Evolutionary conservation across 169 alveolate genomes (phyloP).

Genomic region (Eimeria sp.): DNA sequence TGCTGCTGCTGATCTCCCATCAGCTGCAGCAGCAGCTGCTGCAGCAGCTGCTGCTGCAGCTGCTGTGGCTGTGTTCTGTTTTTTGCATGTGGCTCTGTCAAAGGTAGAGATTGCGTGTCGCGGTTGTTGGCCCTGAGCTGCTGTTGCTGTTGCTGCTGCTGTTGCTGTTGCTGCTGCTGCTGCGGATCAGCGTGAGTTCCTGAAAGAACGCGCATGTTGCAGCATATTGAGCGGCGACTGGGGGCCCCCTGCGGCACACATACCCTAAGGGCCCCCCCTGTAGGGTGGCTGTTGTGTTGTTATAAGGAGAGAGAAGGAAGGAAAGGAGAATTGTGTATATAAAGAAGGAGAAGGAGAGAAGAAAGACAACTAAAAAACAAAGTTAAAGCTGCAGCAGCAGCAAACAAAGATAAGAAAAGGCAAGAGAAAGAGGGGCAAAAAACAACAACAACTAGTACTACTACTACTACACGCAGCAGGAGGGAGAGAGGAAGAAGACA

Average conservation of each 20-base stretch:
- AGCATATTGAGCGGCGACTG: constrained; percentile 16
- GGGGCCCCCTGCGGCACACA: constrained; percentile 13
- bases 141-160: constrained; percentile 69
- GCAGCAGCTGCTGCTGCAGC: constrained; percentile 73
- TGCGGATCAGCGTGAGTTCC: constrained; percentile 58
- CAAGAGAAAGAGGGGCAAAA: neutral
- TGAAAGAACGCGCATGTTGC: constrained; percentile 67
- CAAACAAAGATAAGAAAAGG: neutral
- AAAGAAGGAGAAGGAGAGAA: too few species aligned
- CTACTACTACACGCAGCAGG: neutral
- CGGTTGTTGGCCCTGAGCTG: constrained; percentile 1
- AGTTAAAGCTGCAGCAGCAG: too few species aligned
- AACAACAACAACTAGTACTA: too few species aligned
- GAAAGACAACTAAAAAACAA: neutral
- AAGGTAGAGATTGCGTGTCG: neutral
- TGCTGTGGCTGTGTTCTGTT: constrained; percentile 21
- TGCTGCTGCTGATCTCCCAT: constrained; percentile 38
- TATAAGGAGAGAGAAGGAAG: neutral
- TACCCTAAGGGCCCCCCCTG: constrained; percentile 17
- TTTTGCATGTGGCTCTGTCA: constrained; percentile 19
- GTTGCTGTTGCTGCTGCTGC: constrained; percentile 64
- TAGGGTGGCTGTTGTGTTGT: neutral
- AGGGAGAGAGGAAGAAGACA: constrained; percentile 10
- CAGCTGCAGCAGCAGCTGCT: constrained; percentile 59
- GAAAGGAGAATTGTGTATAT: neutral